Base-by-base conservation (phyloP, 768 basidiomycete genomes). In the Nevesoporus exiguus region DNA sequence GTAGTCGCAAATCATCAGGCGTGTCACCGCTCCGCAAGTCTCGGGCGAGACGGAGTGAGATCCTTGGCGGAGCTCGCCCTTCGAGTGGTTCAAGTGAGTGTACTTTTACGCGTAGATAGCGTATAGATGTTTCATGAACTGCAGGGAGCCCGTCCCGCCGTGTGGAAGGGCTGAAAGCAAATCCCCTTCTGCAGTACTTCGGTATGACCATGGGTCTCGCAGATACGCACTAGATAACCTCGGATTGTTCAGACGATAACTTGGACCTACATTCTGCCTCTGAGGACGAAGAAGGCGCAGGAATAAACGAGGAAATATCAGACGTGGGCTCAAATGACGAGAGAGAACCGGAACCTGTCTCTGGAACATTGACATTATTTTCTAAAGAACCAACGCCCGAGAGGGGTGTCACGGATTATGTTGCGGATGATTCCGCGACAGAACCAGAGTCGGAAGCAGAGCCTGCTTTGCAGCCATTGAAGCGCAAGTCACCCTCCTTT, bases 191-290 rank as follows among this genome's bases (percentile, higher is more conserved):
- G 37, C 66, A 76, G 50, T 84, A 74, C 55, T 83, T 84, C 49
- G 76, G 82, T 79, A 54, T 29, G 75, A 5, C 24, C 7, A 2
- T 1, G 6, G 21, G 33, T 19, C 17, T 47, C 17, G 36, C 19
- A 0, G 5, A 31, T 13, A 24, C 29, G 7, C n/a, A 8, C 8
- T 29, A 8, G 8, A 33, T 55, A 31, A 57, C 21, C 17, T 47
- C 15, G 7, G 15, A 52, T 34, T 21, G 2, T 61, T 44, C 54
- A 75, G 78, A 67, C 7, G 62, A 72, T 53, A 73, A 77, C 41
- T 59, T 84, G 36, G 77, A 76, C 36, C 61, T 83, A 17, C 78
- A 80, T 29, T 82, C 82, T 25, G 82, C 76, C 21, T 80, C 78
- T 8, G 81, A 82, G 58, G 66, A 71, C 17, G 69, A 69, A 3